Evolutionary conservation across 805 yeast genomes (phyloP).

Genomic region (Myxozyma sirexii): DNA sequence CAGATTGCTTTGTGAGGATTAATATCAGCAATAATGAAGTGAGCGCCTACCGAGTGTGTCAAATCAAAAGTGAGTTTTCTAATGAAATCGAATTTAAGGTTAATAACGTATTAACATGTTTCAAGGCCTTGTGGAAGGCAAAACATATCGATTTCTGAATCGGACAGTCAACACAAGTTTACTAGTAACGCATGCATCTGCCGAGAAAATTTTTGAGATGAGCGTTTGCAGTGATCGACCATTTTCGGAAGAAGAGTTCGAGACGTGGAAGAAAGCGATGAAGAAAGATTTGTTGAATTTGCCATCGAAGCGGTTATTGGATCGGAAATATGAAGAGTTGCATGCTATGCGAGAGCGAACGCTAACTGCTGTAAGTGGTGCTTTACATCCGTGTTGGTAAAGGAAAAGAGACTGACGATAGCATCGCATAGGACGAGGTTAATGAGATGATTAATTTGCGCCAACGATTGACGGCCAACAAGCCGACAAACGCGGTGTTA

Average conservation of each 20-base stretch:
- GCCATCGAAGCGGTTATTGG: slow-evolving; percentile 67
- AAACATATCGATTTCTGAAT: slow-evolving; percentile 55
- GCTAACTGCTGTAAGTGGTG: slow-evolving; percentile 54
- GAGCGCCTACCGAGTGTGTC: slow-evolving; percentile 73
- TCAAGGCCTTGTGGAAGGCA: slow-evolving; percentile 34
- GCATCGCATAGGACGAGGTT: slow-evolving; percentile 50
- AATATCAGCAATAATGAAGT: slow-evolving; percentile 65
- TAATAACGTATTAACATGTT: not conserved
- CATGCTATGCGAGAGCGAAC: slow-evolving; percentile 64
- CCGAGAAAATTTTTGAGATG: slow-evolving; percentile 74
- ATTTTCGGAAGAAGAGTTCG: slow-evolving; percentile 71
- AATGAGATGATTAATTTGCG: slow-evolving; percentile 77
- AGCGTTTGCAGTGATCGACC: slow-evolving; percentile 77
- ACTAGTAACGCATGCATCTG: slow-evolving; percentile 78
- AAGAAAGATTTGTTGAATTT: slow-evolving; percentile 57
- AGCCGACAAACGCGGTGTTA: slow-evolving; percentile 75
- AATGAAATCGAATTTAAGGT: slow-evolving; percentile 21
- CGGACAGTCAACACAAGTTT: slow-evolving; percentile 60
- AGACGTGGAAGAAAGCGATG: slow-evolving; percentile 64
- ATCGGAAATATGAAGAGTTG: slow-evolving; percentile 64
- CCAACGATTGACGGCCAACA: slow-evolving; percentile 59
- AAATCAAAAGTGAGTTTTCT: slow-evolving; percentile 62
- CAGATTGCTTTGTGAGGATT: slow-evolving; percentile 69
- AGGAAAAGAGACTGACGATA: not conserved
- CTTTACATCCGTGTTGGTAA: too few relatives aligned